Percentiles rank a stretch among this genome's conserved stretches.
phyloP scores from a whole-genome alignment of 345 rosid species.

The Populus deltoides region DNA sequence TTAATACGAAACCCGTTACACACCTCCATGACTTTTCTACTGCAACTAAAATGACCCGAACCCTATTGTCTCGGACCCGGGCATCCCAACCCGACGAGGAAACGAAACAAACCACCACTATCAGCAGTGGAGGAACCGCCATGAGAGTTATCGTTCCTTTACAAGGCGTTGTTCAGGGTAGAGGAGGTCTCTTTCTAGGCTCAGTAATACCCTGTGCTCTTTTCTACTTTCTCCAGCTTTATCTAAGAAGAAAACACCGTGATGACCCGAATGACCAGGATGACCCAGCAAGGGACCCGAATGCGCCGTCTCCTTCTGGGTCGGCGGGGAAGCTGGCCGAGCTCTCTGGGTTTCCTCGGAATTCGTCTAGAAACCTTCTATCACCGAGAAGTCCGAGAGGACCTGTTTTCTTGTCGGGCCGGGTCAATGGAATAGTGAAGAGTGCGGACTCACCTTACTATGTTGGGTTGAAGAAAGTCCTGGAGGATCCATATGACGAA shows the following conservation, averaged over 20 bases:
- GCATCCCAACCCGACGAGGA: conserved; percentile 39
- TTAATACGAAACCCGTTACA: neutral
- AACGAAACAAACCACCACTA: conserved; percentile 19
- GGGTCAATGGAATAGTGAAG: conserved; percentile 50
- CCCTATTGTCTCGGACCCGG: conserved; percentile 39
- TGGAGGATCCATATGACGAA: conserved; percentile 70
- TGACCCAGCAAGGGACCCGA: conserved; percentile 28
- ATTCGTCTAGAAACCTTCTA: conserved; percentile 53
- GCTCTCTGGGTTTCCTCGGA: conserved; percentile 52
- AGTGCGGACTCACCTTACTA: conserved; percentile 50
- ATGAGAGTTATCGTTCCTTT: conserved; percentile 93
- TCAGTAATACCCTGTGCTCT: conserved; percentile 91
- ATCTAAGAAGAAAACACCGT: conserved; percentile 42
- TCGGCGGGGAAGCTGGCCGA: conserved; percentile 55
- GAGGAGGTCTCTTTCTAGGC: conserved; percentile 88
- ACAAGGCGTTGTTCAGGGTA: conserved; percentile 88
- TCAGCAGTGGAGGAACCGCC: conserved; percentile 47
- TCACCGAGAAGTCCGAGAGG: conserved; percentile 69
- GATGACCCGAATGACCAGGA: conserved; percentile 41
- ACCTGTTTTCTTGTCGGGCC: conserved; percentile 54
- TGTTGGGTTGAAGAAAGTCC: conserved; percentile 50
- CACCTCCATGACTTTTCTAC: conserved; percentile 22
- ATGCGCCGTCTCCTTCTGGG: conserved; percentile 38
- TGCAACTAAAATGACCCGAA: conserved; percentile 53
- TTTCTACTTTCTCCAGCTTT: conserved; percentile 87